A percentile compares a stretch with the other conserved stretches of the same genome.
Evolutionary conservation across 805 yeast species (phyloP).

Genomic region (Nematodospora valgi): DNA sequence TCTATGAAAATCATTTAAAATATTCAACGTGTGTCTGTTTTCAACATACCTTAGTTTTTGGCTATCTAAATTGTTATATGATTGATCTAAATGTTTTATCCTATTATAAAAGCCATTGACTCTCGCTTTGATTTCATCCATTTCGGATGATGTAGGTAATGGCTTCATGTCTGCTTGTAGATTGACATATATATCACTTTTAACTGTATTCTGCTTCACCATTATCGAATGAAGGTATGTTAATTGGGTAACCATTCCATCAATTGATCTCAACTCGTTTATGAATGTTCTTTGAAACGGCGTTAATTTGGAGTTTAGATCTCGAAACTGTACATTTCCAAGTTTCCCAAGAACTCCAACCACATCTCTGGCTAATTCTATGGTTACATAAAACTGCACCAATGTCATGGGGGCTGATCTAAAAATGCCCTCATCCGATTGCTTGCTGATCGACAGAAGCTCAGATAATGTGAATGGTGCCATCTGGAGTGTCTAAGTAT

Average conservation of each 20-base stretch:
- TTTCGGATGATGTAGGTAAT: conserved; percentile 31
- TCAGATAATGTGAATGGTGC: not conserved
- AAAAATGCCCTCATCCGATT: conserved; percentile 33
- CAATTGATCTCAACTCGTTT: conserved; percentile 36
- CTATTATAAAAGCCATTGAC: conserved; percentile 25
- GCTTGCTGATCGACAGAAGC: not conserved
- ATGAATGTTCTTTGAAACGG: conserved; percentile 46
- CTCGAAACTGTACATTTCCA: conserved; percentile 43
- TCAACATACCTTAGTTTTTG: conserved; percentile 26
- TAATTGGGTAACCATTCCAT: conserved; percentile 30
- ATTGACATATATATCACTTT: conserved; percentile 22
- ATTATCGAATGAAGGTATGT: conserved; percentile 23
- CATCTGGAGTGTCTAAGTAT: too few relatives aligned
- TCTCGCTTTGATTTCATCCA: conserved; percentile 28
- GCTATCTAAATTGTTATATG: conserved; percentile 24
- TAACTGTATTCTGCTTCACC: conserved; percentile 23
- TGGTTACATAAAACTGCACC: conserved; percentile 47
- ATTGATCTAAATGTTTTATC: conserved; percentile 35
- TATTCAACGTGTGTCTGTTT: conserved; percentile 32
- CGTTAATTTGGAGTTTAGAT: conserved; percentile 46
- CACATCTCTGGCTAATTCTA: conserved; percentile 42
- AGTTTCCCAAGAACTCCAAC: conserved; percentile 35
- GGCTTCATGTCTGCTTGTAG: conserved; percentile 56
- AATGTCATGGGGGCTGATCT: conserved; percentile 48
- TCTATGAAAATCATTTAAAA: conserved; percentile 31